Percentiles rank a stretch among this genome's conserved stretches.
Conservation (phyloP, 1,139 yeast genomes). For the Zygosaccharomyces sapae region DNA sequence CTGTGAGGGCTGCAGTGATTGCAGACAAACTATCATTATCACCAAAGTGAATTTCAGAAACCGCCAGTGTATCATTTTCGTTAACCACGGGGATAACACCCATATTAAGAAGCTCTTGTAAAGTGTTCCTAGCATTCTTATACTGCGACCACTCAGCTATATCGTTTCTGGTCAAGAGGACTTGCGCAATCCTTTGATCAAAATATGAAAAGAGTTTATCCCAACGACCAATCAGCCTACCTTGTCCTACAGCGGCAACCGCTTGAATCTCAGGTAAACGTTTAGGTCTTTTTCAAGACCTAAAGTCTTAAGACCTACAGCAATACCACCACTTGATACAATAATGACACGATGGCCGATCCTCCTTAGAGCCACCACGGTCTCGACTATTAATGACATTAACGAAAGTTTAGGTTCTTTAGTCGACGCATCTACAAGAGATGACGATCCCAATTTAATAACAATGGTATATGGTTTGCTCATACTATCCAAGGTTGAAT, state of each 20-base stretch:
- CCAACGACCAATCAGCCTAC: slow-evolving; percentile 83
- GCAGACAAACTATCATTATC: slow-evolving; percentile 96
- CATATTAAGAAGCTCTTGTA: slow-evolving; percentile 75
- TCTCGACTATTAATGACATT: slow-evolving; percentile 87
- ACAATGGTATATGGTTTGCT: slow-evolving; percentile 57
- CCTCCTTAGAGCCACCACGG: slow-evolving; percentile 76
- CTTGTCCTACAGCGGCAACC: slow-evolving; percentile 93
- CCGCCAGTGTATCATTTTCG: slow-evolving; percentile 92
- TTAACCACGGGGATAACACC: slow-evolving; percentile 93
- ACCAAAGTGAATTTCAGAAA: slow-evolving; percentile 91
- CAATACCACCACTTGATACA: slow-evolving; percentile 95
- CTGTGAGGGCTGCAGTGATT: slow-evolving; percentile 91
- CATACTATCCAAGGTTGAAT: slow-evolving; percentile 8
- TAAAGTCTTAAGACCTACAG: slow-evolving; percentile 83
- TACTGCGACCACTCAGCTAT: slow-evolving; percentile 89
- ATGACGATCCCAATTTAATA: slow-evolving; percentile 81
- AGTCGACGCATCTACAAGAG: slow-evolving; percentile 85
- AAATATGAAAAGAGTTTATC: slow-evolving; percentile 80
- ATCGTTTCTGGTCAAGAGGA: slow-evolving; percentile 85
- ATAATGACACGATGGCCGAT: slow-evolving; percentile 83
- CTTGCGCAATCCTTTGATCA: slow-evolving; percentile 85
- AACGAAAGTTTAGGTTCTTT: slow-evolving; percentile 86
- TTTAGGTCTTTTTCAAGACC: slow-evolving; percentile 65
- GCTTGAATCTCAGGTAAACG: slow-evolving; percentile 82
- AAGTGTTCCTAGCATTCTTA: slow-evolving; percentile 85